Percentiles rank a stretch among this genome's conserved stretches.
phyloP scores from a whole-genome alignment of 2,329 filamentous ascomycete species.

The Colletotrichum zoysiae region DNA sequence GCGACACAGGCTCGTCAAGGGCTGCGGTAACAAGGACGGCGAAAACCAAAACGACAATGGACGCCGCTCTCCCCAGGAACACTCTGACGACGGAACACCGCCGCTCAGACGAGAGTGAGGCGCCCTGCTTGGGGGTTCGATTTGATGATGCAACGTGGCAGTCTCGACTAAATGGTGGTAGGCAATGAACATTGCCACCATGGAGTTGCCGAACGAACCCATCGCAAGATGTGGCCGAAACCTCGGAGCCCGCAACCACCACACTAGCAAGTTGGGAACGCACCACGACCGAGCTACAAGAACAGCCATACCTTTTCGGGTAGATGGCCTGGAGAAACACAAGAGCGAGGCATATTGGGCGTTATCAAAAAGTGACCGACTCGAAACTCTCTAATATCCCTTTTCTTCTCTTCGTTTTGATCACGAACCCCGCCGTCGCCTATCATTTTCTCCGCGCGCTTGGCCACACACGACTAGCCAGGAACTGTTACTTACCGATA shows the following conservation, averaged over 20 bases:
- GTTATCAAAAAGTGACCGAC: not conserved
- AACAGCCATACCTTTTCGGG: not conserved
- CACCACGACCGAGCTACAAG: not conserved
- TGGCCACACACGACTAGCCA: conserved; percentile 5
- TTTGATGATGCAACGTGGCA: not conserved
- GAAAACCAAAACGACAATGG: conserved; percentile 21
- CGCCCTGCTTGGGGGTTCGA: not conserved
- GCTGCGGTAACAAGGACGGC: conserved; percentile 59
- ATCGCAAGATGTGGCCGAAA: not conserved
- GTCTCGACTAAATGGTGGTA: not conserved
- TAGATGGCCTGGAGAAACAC: not conserved
- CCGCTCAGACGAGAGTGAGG: conserved; percentile 28
- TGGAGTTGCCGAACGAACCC: not conserved
- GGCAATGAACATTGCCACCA: not conserved
- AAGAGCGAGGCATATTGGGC: not conserved
- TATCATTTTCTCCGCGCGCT: not conserved
- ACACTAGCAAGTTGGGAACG: not conserved
- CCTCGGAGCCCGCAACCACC: not conserved
- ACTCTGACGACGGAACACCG: conserved; percentile 36
- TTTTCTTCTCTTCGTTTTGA: conserved; percentile 3
- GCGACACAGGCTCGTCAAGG: conserved; percentile 74
- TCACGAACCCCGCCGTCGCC: not conserved
- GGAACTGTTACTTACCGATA: conserved; percentile 10
- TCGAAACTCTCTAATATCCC: conserved; percentile 1
- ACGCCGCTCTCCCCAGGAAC: conserved; percentile 29